Conservation (phyloP, 1,284 basidiomycete genomes). For the Rhodotorula mucilaginosa region DNA sequence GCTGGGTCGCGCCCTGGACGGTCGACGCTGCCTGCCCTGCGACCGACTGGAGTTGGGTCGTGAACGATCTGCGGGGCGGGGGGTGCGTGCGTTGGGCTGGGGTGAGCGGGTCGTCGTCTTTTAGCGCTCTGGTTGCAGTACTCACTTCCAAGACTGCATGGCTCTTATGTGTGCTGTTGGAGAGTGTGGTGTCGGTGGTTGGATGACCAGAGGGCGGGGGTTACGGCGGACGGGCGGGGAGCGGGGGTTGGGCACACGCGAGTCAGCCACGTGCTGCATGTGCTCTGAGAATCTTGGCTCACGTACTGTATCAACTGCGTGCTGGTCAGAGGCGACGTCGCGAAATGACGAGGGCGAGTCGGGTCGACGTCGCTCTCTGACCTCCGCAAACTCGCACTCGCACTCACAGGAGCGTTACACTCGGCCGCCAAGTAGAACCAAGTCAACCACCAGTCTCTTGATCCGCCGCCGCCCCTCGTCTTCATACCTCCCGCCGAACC, state of each 20-base stretch:
- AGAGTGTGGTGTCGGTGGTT: background rate
- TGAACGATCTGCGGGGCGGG: background rate
- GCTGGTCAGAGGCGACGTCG: background rate
- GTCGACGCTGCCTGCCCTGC: slow-evolving; percentile 28
- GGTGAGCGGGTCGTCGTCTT: background rate
- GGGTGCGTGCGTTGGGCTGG: background rate
- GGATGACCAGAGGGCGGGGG: background rate
- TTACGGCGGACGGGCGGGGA: background rate
- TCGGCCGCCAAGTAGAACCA: too few species aligned
- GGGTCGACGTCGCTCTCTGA: background rate
- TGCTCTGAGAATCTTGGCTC: too few species aligned
- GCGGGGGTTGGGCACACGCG: background rate
- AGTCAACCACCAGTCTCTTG: too few species aligned
- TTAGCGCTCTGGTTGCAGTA: background rate
- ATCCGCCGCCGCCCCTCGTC: background rate
- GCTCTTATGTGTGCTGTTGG: background rate
- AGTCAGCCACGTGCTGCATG: too few species aligned
- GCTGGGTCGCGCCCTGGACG: slow-evolving; percentile 25
- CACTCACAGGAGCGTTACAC: too few species aligned
- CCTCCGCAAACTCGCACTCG: too few species aligned
- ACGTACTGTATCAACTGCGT: too few species aligned
- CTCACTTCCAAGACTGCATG: slow-evolving; percentile 3
- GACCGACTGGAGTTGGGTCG: slow-evolving; percentile 14
- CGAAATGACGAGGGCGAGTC: background rate
- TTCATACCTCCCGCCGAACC: background rate